Evolutionary conservation across 768 basidiomycete genomes (phyloP), one percentile per base, ranked within the genome.

Genomic region (Macrocybe gigantea): DNA sequence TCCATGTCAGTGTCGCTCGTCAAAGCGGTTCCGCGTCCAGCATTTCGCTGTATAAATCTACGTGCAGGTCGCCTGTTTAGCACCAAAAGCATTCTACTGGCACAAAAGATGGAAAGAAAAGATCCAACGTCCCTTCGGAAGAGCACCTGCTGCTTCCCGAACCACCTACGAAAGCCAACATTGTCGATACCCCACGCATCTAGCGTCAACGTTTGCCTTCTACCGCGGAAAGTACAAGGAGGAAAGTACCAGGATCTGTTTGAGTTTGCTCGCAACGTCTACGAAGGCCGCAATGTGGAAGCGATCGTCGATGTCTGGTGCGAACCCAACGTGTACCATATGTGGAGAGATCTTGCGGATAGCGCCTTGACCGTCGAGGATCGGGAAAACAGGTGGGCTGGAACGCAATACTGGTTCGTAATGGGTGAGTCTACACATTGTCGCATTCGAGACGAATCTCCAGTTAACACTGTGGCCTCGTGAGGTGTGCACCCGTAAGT

Each of bases 221-320:
- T 93, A 92, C 60, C 70, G 72, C 31, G 59, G 56, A 34, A 80
- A 78, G 46, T 93, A 91, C 61, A 78, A 74, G 22, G 62, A 72
- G 0, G 79, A 0, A 69, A 69, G 45, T 72, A 76, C 53, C 56
- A 66, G 7, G 73, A 71, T n/a, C 68, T 88, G n/a, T 78, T 73
- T 60, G 85, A 85, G 35, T 88, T 93, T 53, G 76, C 85, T 5
- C 72, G 74, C 2, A 81, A 69, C 11, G 60, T 88, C 57, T 88
- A 85, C 56, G 62, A 58, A 1, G 77, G 66, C 7, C 74, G 75
- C 30, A 74, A 74, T 34, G 79, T 91, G 3, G 68, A 78, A 45
- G 75, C 81, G 5, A 73, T 93, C 45, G 80, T 93, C 5, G 91
- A 93, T 54, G 91, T 93, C 2, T 93, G 88, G 85, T 93, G 91